phyloP scores from a whole-genome alignment of 305 asterid genomes.

The Solanum hybrid region DNA sequence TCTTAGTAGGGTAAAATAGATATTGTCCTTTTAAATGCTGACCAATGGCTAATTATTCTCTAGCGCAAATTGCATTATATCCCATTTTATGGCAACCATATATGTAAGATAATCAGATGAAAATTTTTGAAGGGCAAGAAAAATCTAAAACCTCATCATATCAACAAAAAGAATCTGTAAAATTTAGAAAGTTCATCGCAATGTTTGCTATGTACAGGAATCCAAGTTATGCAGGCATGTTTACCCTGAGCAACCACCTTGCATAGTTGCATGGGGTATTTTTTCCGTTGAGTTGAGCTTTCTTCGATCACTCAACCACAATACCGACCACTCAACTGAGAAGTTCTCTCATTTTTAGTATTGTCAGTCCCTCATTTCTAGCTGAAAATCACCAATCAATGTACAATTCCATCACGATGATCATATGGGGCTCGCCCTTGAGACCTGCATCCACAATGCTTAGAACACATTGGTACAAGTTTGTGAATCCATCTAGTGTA shows the following conservation, averaged over 20 bases:
- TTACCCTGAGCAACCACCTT: not conserved
- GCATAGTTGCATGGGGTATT: not conserved
- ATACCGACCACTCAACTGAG: not conserved
- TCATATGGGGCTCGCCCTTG: constrained; percentile 87
- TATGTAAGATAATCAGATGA: not conserved
- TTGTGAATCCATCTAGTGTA: not conserved
- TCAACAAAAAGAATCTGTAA: not conserved
- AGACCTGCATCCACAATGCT: constrained; percentile 41
- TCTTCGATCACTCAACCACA: constrained; percentile 4
- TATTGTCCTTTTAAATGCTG: not conserved
- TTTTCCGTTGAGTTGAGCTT: not conserved
- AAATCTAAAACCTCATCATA: not conserved
- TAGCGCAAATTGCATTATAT: not conserved
- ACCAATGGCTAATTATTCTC: not conserved
- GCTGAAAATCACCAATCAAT: not conserved
- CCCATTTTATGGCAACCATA: not conserved
- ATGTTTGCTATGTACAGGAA: constrained; percentile 7
- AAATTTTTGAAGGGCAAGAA: not conserved
- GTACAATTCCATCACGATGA: not conserved
- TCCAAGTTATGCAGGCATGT: not conserved
- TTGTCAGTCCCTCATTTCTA: not conserved
- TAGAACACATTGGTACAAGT: not conserved
- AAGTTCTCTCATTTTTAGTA: not conserved
- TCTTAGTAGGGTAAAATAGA: not conserved
- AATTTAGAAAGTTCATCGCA: not conserved